Evolutionary conservation across 352 stramenopile species (phyloP).

Genomic region (Vaucheria bursata): DNA sequence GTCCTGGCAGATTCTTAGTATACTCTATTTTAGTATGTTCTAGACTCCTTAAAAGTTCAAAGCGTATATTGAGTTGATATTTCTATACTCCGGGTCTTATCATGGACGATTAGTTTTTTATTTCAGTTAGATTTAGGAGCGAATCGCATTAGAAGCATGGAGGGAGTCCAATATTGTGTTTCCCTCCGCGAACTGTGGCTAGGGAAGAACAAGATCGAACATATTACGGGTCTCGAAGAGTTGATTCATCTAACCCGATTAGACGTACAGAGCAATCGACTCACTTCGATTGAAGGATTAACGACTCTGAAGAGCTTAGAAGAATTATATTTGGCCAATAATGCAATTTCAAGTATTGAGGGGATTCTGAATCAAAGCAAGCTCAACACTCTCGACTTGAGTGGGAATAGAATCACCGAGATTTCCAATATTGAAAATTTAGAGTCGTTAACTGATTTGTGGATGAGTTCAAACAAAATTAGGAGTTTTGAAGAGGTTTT

Average conservation of each 20-base stretch:
- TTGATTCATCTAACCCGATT: slow-evolving; percentile 73
- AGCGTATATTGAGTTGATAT: no score
- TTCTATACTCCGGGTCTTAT: no score
- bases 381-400: slow-evolving; percentile 35
- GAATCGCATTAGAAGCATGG: slow-evolving; percentile 70
- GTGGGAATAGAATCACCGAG: slow-evolving; percentile 26
- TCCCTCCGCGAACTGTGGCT: slow-evolving; percentile 59
- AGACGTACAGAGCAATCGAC: slow-evolving; percentile 83
- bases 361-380: slow-evolving; percentile 56
- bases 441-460: slow-evolving; percentile 25
- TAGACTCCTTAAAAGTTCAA: no score
- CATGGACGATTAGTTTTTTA: no score
- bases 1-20: no score
- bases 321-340: slow-evolving; percentile 95
- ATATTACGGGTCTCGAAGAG: slow-evolving; percentile 55
- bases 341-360: slow-evolving; percentile 81
- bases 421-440: slow-evolving; percentile 25
- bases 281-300: slow-evolving; percentile 80
- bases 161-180: slow-evolving; percentile 72
- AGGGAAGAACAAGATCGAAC: slow-evolving; percentile 43
- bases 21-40: no score
- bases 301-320: slow-evolving; percentile 69
- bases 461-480: slow-evolving; percentile 41
- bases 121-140: slow-evolving; percentile 84
- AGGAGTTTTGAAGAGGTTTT: slow-evolving; percentile 26